phyloP scores from a whole-genome alignment of 768 basidiomycete species.

The Gymnopilus dilepis region DNA sequence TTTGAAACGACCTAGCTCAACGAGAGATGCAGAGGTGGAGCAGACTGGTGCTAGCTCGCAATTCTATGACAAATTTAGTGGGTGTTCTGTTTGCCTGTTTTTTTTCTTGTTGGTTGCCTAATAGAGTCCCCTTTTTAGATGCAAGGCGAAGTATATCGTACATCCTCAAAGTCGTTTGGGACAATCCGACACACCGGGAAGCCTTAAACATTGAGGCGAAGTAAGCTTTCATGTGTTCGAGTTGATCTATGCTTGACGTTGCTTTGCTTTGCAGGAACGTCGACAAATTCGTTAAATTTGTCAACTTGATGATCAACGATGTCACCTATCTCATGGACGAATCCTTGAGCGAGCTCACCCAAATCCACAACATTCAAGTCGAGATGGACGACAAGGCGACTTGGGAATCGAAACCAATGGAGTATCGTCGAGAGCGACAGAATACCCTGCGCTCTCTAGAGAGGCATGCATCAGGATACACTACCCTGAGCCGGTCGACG shows the following conservation, averaged over 20 bases:
- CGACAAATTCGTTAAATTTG: conserved; percentile 93
- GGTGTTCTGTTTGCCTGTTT: conserved; percentile 34
- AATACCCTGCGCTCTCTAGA: conserved; percentile 79
- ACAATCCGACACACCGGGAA: conserved; percentile 86
- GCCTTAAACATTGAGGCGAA: conserved; percentile 81
- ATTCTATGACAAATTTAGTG: conserved; percentile 98
- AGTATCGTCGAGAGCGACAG: conserved; percentile 87
- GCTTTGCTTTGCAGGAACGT: conserved; percentile 59
- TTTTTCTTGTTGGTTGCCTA: neutral
- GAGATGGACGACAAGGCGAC: conserved; percentile 80
- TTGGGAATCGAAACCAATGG: conserved; percentile 70
- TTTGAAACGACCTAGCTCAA: neutral
- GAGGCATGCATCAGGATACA: conserved; percentile 84
- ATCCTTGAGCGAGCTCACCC: conserved; percentile 84
- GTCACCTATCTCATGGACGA: conserved; percentile 99
- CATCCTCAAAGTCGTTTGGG: conserved; percentile 90
- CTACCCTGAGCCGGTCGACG: conserved; percentile 84
- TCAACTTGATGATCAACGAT: conserved; percentile 99
- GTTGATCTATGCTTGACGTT: neutral
- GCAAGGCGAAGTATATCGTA: conserved; percentile 84
- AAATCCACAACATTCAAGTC: conserved; percentile 85
- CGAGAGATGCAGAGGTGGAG: conserved; percentile 78
- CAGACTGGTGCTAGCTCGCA: conserved; percentile 97
- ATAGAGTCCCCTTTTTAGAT: conserved; percentile 39
- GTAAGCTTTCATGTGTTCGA: conserved; percentile 41